Evolutionary conservation across 1,139 yeast genomes (phyloP).

Genomic region (Suhomyces taliae): DNA sequence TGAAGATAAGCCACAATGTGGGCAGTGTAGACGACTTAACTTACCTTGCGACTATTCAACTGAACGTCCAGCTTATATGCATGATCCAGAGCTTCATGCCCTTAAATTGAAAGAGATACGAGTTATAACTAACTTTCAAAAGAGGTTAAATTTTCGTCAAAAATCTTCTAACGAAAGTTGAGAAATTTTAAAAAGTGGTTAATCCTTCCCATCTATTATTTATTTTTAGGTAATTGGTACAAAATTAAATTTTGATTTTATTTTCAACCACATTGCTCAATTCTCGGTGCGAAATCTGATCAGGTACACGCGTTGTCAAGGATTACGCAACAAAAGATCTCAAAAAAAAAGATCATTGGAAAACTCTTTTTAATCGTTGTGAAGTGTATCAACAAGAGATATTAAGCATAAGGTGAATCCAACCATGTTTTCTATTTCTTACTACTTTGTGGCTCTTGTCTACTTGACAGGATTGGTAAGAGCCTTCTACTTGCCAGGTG

Average conservation of each 20-base stretch:
- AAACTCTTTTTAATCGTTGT: background rate
- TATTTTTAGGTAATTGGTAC: too few species aligned
- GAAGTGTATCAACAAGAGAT: background rate
- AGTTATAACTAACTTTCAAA: constrained; percentile 32
- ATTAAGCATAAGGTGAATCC: constrained; percentile 1
- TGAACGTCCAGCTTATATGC: constrained; percentile 58
- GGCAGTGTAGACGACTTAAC: constrained; percentile 52
- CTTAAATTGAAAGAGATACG: constrained; percentile 53
- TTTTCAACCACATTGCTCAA: too few species aligned
- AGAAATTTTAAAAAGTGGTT: too few species aligned
- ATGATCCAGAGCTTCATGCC: constrained; percentile 35
- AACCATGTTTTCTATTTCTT: constrained; percentile 5
- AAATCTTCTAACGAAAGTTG: background rate
- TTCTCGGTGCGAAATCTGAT: constrained; percentile 5
- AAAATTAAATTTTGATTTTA: too few species aligned
- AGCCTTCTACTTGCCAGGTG: constrained; percentile 91
- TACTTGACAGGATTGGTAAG: constrained; percentile 24
- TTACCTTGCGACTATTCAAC: constrained; percentile 54
- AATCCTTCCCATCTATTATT: too few species aligned
- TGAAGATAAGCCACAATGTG: constrained; percentile 58
- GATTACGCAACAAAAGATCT: constrained; percentile 1
- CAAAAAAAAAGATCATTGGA: background rate
- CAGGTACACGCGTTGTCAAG: constrained; percentile 6
- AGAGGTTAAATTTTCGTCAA: constrained; percentile 19
- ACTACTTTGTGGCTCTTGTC: constrained; percentile 17